Percentiles rank a stretch among this genome's conserved stretches.
Conservation (phyloP, 2,329 filamentous ascomycete genomes). For the Simplicillium aogashimaense region DNA sequence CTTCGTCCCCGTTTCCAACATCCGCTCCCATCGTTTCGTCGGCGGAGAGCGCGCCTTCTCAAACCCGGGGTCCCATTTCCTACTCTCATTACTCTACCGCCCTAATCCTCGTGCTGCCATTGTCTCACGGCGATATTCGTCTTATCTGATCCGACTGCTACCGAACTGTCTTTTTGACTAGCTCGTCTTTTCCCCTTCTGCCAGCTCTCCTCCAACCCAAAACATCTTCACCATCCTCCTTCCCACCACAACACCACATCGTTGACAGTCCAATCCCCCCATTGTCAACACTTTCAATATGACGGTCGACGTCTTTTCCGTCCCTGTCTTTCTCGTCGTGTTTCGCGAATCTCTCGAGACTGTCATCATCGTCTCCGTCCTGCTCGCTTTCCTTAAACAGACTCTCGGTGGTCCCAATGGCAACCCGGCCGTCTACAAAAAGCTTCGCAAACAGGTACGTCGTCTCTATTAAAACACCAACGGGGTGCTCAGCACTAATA, state of each 20-base stretch:
- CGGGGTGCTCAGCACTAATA: no score
- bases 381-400: slow-evolving; percentile 78
- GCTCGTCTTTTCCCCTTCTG: no score
- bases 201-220: neutral
- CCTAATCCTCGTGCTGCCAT: neutral
- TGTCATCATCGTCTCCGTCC: slow-evolving; percentile 76
- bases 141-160: no score
- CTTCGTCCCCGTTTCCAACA: no score
- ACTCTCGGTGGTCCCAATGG: slow-evolving; percentile 55
- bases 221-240: neutral
- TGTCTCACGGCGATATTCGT: neutral
- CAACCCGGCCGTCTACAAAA: slow-evolving; percentile 56
- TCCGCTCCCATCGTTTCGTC: no score
- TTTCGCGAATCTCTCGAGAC: slow-evolving; percentile 81
- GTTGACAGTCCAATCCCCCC: neutral
- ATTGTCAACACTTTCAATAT: slow-evolving; percentile 22
- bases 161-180: neutral
- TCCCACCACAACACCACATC: neutral
- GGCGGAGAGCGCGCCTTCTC: no score
- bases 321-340: slow-evolving; percentile 82
- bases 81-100: no score
- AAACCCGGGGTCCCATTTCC: no score
- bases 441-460: slow-evolving; percentile 52
- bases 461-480: neutral
- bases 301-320: slow-evolving; percentile 63